Percentiles rank a stretch among this genome's conserved stretches.
These are phyloP conservation scores for Salvia sclarea DNA, from an alignment of 305 asterid genomes.

Conservation along the genomic window DNA sequence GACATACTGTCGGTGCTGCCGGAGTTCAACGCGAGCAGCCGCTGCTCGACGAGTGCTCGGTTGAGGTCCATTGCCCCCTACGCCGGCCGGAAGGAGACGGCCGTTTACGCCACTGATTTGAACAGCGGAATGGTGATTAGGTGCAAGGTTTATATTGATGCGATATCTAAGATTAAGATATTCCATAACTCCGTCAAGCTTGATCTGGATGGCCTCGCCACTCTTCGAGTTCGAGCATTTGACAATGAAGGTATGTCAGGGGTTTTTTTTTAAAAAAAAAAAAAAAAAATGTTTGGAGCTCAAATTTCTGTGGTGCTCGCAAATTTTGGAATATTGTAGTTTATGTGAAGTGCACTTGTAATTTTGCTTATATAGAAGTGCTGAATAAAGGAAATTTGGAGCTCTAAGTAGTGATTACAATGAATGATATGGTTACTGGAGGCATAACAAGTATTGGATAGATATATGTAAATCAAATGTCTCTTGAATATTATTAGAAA, in stretches of 20 bases:
- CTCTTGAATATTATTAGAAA: not conserved
- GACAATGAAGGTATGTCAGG: constrained; percentile 63
- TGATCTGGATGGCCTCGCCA: constrained; percentile 91
- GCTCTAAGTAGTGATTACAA: not conserved
- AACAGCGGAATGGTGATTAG: constrained; percentile 80
- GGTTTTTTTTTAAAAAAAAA: no score
- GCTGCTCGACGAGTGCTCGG: constrained; percentile 81
- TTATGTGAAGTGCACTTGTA: not conserved
- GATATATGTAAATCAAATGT: not conserved
- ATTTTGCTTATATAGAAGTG: not conserved
- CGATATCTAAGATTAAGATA: constrained; percentile 74
- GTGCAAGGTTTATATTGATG: constrained; percentile 85
- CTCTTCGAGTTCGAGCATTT: constrained; percentile 83
- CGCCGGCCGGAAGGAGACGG: constrained; percentile 86
- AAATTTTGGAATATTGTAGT: not conserved
- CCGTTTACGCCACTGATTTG: constrained; percentile 84
- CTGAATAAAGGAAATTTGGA: not conserved
- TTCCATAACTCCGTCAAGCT: constrained; percentile 85
- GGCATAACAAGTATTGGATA: not conserved
- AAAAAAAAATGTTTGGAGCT: not conserved
- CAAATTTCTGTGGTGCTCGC: constrained; percentile 5
- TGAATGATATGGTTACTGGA: not conserved
- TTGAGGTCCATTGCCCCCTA: constrained; percentile 83
- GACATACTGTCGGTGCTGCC: constrained; percentile 74
- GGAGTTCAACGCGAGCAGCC: constrained; percentile 72